Evolutionary conservation across 2,329 filamentous ascomycete species (phyloP).

Genomic region (Penicillium sp.): DNA sequence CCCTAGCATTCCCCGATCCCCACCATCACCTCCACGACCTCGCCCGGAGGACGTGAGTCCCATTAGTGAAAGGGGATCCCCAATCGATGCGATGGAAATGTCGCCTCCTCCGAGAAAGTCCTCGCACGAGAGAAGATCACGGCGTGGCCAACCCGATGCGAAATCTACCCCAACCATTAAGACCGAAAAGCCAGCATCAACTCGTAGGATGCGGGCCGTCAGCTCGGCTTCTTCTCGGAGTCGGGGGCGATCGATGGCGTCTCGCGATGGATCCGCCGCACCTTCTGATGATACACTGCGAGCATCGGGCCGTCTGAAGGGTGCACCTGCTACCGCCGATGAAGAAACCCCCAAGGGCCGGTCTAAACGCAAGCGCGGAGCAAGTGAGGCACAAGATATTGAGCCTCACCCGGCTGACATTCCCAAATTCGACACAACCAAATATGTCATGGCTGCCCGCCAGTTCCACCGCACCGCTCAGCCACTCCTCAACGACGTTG

Average conservation of each 20-base stretch:
- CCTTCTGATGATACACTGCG: constrained; percentile 32
- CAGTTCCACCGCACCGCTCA: constrained; percentile 67
- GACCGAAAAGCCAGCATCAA: constrained; percentile 28
- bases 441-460: constrained; percentile 45
- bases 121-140: constrained; percentile 24
- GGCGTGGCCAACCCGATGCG: constrained; percentile 22
- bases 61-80: constrained; percentile 48
- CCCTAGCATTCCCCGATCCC: constrained; percentile 36
- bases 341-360: constrained; percentile 31
- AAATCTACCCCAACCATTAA: constrained; percentile 25
- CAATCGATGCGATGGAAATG: constrained; percentile 31
- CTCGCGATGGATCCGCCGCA: constrained; percentile 33
- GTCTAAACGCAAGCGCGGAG: constrained; percentile 45
- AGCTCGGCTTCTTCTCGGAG: constrained; percentile 41
- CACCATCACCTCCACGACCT: constrained; percentile 44
- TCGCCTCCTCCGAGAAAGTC: constrained; percentile 26
- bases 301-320: constrained; percentile 31
- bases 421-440: constrained; percentile 31
- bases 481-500: constrained; percentile 74
- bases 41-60: constrained; percentile 48
- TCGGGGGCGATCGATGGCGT: constrained; percentile 38
- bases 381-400: constrained; percentile 34
- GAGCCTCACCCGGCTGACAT: constrained; percentile 30
- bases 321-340: constrained; percentile 19
- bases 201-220: constrained; percentile 32